Evolutionary conservation across 2,329 filamentous ascomycete genomes (phyloP), one percentile per base, ranked within the genome.

Genomic region (Claviceps sp.): DNA sequence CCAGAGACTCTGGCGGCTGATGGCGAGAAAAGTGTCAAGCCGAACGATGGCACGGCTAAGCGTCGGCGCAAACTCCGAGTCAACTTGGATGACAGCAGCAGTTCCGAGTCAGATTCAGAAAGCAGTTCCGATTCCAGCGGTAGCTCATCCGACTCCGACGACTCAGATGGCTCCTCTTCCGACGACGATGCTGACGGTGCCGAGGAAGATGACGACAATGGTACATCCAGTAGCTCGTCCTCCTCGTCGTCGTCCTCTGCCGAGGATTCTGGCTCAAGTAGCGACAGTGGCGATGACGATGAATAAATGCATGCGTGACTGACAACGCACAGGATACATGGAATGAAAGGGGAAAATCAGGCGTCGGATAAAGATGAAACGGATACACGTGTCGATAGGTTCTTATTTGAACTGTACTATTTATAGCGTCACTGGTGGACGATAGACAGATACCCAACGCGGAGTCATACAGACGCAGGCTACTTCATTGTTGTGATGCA

Each of bases 31-130:
- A 65, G 63, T 39, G 57, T 67, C 11, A 70, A 70, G 58, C 63
- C 71, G 53, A 75, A 72, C 52, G 75, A 78, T 40, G 70, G 68
- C 8, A 65, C 71, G 34, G 66, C 69, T 50, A 80, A 76, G 66
- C 70, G 74, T 51, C 67, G 70, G 54, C 66, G 76, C 54, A 83
- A 82, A 62, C 65, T 71, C 50, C 71, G 77, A n/a, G 69, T 69
- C 11, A 69, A 68, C 50, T 61, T 69, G 17, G 71, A 73, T 30
- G 70, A 73, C 53, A 65, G 70, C 57, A 70, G 65, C 64, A 68
- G 65, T 48, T 66, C 63, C 5, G 66, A 65, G 43, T 67, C 64
- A 0, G 57, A 58, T 30, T 61, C 59, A 4, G 60, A 64, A 24
- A 59, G 55, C 26, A 62, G 61, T 40, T 64, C 63, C 5, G 62